These are phyloP conservation scores for Millerozyma acaciae DNA, from an alignment of 805 yeast species.

Conservation along the genomic window DNA sequence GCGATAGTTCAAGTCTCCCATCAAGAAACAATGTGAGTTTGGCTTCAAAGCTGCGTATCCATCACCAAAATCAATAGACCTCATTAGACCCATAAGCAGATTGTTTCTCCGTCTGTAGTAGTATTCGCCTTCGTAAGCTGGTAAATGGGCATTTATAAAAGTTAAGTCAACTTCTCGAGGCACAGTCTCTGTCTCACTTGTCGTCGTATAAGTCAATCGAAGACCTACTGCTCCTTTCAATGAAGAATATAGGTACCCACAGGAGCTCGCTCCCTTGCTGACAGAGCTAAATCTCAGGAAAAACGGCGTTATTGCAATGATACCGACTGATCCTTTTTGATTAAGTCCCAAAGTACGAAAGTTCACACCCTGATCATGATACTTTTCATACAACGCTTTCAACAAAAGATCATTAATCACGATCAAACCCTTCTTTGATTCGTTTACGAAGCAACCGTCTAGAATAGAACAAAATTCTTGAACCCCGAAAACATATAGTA, in stretches of 20 bases:
- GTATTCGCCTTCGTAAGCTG: conserved; percentile 69
- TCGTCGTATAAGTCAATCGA: conserved; percentile 39
- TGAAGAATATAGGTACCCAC: conserved; percentile 60
- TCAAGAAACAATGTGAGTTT: conserved; percentile 55
- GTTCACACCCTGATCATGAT: conserved; percentile 20
- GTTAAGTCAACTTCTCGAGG: conserved; percentile 45
- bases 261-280: conserved; percentile 32
- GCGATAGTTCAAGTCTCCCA: conserved; percentile 88
- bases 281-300: conserved; percentile 27
- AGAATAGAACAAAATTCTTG: conserved; percentile 59
- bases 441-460: conserved; percentile 45
- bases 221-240: conserved; percentile 74
- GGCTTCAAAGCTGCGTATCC: conserved; percentile 52
- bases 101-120: conserved; percentile 47
- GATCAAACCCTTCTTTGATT: conserved; percentile 36
- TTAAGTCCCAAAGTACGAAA: conserved; percentile 42
- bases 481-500: conserved; percentile 58
- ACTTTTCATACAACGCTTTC: conserved; percentile 30
- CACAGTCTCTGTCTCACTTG: no score
- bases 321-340: conserved; percentile 57
- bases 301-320: conserved; percentile 47
- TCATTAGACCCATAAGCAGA: conserved; percentile 48
- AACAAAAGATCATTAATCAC: conserved; percentile 32
- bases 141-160: conserved; percentile 66
- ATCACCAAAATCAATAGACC: conserved; percentile 55